Conservation (phyloP, 2,329 filamentous ascomycete genomes). For the Fusarium burgessii region DNA sequence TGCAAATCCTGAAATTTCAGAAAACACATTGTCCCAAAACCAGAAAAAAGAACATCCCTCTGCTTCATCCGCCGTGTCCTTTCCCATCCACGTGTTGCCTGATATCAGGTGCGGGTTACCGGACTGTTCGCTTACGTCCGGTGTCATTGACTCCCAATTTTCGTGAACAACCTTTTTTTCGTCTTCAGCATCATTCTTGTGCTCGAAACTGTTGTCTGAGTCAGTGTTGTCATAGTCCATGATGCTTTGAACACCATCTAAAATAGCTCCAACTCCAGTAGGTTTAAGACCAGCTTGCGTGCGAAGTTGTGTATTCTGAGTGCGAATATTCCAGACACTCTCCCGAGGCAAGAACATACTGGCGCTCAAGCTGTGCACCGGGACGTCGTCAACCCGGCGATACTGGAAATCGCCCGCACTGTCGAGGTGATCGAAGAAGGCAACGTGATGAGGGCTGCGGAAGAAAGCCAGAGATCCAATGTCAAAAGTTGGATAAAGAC, state of each 20-base stretch:
- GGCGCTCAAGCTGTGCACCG: conserved; percentile 66
- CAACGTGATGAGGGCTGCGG: conserved; percentile 59
- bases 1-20: conserved; percentile 35
- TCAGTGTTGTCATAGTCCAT: conserved; percentile 30
- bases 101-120: conserved; percentile 51
- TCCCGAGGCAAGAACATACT: conserved; percentile 65
- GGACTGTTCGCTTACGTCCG: conserved; percentile 54
- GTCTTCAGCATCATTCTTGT: conserved; percentile 19
- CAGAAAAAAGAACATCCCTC: conserved; percentile 20
- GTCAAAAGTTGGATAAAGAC: conserved; percentile 66
- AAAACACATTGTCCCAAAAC: conserved; percentile 20
- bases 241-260: conserved; percentile 40
- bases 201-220: conserved; percentile 13
- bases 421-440: conserved; percentile 64
- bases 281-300: conserved; percentile 22
- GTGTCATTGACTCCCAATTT: conserved; percentile 54
- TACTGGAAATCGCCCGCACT: conserved; percentile 61
- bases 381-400: conserved; percentile 60
- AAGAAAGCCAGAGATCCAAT: conserved; percentile 65
- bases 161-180: conserved; percentile 50
- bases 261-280: conserved; percentile 44
- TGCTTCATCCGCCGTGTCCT: conserved; percentile 28
- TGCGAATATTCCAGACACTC: conserved; percentile 64
- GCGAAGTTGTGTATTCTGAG: conserved; percentile 41
- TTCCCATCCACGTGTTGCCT: conserved; percentile 56